These are phyloP conservation scores for Rhizopus stolonifer DNA, from an alignment of 371 early-diverging fungal species.

Conservation along the genomic window DNA sequence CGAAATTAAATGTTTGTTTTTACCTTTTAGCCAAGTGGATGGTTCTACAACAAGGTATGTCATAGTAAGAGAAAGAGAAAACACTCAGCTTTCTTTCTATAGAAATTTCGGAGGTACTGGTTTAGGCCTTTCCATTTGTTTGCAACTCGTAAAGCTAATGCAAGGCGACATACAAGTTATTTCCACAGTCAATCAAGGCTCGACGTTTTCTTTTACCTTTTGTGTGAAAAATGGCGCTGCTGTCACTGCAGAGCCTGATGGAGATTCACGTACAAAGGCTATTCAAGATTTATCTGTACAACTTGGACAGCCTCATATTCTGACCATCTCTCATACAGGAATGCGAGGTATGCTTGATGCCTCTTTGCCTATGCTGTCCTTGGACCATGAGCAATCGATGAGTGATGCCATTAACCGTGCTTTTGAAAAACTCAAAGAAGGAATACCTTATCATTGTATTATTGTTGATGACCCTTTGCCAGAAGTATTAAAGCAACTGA, in stretches of 20 bases:
- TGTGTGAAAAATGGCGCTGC: constrained; percentile 37
- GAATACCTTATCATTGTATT: constrained; percentile 25
- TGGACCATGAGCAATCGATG: constrained; percentile 13
- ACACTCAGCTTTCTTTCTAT: background rate
- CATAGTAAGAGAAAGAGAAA: background rate
- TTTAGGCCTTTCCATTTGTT: constrained; percentile 61
- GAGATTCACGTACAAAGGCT: constrained; percentile 26
- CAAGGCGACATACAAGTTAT: constrained; percentile 55
- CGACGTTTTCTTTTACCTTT: constrained; percentile 53
- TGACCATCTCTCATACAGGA: constrained; percentile 26
- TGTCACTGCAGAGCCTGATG: constrained; percentile 26
- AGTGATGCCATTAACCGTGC: constrained; percentile 18
- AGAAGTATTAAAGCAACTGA: constrained; percentile 15
- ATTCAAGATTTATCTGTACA: constrained; percentile 22
- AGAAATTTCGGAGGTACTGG: constrained; percentile 65
- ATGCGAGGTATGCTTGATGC: constrained; percentile 30
- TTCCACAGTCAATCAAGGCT: constrained; percentile 48
- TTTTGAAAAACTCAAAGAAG: background rate
- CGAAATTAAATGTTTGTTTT: constrained; percentile 53
- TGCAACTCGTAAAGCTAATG: constrained; percentile 56
- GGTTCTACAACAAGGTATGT: constrained; percentile 55
- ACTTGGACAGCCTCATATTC: constrained; percentile 35
- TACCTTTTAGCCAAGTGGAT: constrained; percentile 61
- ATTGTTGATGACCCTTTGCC: constrained; percentile 35
- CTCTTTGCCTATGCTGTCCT: constrained; percentile 24